These are phyloP conservation scores for Isoetes engelmannii DNA, from an alignment of 83 land plant genomes.

Conservation along the genomic window DNA sequence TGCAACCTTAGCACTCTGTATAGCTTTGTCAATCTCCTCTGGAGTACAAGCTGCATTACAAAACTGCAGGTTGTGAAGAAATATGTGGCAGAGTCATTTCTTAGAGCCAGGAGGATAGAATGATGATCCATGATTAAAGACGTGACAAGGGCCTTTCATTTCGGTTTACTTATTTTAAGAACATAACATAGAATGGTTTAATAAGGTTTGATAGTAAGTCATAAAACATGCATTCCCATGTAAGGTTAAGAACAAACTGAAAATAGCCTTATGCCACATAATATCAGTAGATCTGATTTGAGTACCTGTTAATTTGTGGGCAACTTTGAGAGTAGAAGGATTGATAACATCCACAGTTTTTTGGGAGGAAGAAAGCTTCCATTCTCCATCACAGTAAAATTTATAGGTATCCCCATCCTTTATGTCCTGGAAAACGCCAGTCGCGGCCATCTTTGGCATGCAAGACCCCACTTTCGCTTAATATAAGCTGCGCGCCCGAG, in stretches of 20 bases:
- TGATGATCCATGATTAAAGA: not conserved
- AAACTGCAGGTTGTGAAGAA: too few relatives aligned
- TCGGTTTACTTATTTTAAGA: not conserved
- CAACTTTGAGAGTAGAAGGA: slow-evolving; percentile 1
- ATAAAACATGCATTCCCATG: not conserved
- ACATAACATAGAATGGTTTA: not conserved
- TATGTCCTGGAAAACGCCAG: too few relatives aligned
- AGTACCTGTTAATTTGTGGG: slow-evolving; percentile 3
- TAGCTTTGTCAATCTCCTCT: slow-evolving; percentile 1
- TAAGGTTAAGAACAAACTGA: too few relatives aligned
- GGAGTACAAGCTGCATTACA: slow-evolving; percentile 6
- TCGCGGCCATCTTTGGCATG: too few relatives aligned
- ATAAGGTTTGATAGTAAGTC: not conserved
- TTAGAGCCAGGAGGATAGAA: not conserved
- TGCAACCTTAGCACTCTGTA: slow-evolving; percentile 8
- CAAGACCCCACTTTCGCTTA: too few relatives aligned
- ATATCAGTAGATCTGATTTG: not conserved
- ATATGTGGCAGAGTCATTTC: too few relatives aligned
- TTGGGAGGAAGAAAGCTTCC: slow-evolving; percentile 2
- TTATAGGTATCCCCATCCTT: not conserved
- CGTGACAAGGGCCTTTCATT: not conserved
- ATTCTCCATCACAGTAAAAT: slow-evolving; percentile 4
- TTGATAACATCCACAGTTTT: not conserved
- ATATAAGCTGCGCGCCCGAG: too few relatives aligned
- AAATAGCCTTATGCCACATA: not conserved